phyloP scores from a whole-genome alignment of 1,284 basidiomycete genomes.

The Cryptococcus deneoformans region DNA sequence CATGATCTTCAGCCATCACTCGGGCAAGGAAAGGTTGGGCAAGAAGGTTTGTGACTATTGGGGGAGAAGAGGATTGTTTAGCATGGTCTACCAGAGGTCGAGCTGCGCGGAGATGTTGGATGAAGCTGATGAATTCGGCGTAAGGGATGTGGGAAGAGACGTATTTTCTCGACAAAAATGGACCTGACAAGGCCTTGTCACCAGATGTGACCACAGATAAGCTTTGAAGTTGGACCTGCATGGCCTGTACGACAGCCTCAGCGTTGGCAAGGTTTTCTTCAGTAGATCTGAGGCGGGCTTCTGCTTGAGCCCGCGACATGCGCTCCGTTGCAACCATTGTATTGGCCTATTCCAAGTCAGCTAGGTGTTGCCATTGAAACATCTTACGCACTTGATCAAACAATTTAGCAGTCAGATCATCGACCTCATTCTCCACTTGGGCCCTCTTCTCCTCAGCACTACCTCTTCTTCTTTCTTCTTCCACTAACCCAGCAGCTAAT shows the following conservation, averaged over 20 bases:
- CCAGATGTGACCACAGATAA: slow-evolving; percentile 39
- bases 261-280: slow-evolving; percentile 77
- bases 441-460: slow-evolving; percentile 80
- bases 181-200: not conserved
- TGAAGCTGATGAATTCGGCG: slow-evolving; percentile 78
- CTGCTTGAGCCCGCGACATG: slow-evolving; percentile 67
- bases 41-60: slow-evolving; percentile 66
- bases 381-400: slow-evolving; percentile 60
- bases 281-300: slow-evolving; percentile 75
- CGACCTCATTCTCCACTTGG: slow-evolving; percentile 80
- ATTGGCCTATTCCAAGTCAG: slow-evolving; percentile 60
- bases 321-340: slow-evolving; percentile 92
- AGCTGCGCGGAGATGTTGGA: slow-evolving; percentile 73
- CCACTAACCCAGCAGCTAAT: slow-evolving; percentile 89
- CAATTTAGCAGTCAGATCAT: slow-evolving; percentile 84
- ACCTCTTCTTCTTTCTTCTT: slow-evolving; percentile 86
- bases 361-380: not conserved
- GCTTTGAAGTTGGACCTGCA: slow-evolving; percentile 81
- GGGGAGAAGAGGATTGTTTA: slow-evolving; percentile 52
- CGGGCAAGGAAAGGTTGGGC: slow-evolving; percentile 81
- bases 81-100: slow-evolving; percentile 57
- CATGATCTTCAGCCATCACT: slow-evolving; percentile 82
- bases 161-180: slow-evolving; percentile 47
- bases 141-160: slow-evolving; percentile 73
- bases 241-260: slow-evolving; percentile 77